These are phyloP conservation scores for Pichia sp. DNA, from an alignment of 1,139 yeast species.

Conservation along the genomic window DNA sequence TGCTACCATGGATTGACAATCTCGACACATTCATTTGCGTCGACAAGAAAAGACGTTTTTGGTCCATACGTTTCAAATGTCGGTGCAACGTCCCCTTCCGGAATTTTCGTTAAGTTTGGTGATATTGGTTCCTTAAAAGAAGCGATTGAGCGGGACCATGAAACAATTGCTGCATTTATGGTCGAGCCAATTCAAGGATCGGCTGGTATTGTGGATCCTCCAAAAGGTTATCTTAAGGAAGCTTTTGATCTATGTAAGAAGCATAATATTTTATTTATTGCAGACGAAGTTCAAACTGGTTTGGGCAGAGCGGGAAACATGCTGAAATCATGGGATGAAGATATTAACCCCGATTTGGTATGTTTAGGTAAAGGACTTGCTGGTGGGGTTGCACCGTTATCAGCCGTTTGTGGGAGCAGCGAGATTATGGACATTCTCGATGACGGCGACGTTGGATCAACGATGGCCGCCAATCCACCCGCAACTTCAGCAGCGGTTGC, in stretches of 20 bases:
- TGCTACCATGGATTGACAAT: conserved; percentile 23
- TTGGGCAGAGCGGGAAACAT: conserved; percentile 20
- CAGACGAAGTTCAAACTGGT: conserved; percentile 92
- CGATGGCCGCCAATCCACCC: conserved; percentile 93
- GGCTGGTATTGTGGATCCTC: conserved; percentile 95
- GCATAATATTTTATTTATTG: conserved; percentile 78
- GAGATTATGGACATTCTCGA: conserved; percentile 79
- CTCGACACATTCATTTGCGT: conserved; percentile 19
- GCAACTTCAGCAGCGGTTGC: conserved; percentile 89
- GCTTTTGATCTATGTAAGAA: conserved; percentile 71
- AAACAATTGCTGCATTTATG: conserved; percentile 35
- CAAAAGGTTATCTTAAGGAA: conserved; percentile 61
- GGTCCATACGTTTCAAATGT: conserved; percentile 19
- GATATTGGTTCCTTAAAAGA: conserved; percentile 13
- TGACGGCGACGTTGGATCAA: conserved; percentile 91
- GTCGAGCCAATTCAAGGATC: conserved; percentile 97
- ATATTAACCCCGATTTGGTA: conserved; percentile 21
- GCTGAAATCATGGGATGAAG: conserved; percentile 13
- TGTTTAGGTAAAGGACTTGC: conserved; percentile 21
- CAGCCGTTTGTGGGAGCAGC: conserved; percentile 24
- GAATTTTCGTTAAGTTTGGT: conserved; percentile 14
- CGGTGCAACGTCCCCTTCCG: conserved; percentile 13
- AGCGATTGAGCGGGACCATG: conserved; percentile 15
- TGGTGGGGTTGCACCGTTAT: conserved; percentile 21
- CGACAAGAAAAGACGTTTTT: conserved; percentile 9